Evolutionary conservation across 306 rosid genomes (phyloP), one percentile per base, ranked within the genome.

Genomic region (Lotus japonicus): DNA sequence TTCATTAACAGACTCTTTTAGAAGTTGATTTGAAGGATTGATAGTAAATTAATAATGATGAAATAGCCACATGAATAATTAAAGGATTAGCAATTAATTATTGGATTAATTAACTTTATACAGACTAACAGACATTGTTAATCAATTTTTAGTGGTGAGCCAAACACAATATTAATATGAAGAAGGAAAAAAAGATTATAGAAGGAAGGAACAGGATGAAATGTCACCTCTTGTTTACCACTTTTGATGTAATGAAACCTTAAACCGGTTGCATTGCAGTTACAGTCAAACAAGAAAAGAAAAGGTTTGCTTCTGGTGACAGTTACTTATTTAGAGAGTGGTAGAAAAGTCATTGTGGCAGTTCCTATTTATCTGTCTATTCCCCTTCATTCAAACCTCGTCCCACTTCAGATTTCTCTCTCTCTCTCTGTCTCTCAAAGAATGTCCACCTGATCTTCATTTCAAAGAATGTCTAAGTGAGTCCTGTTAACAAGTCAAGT

Each of bases 301-400:
- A 13, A 35, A 52, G 76, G 64, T 36, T 78, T 71, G 74, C 53
- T 51, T 68, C 1, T n/a, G 10, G 46, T 43, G 79, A 79, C 72
- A 60, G 66, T 63, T 63, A 68, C 66, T 11, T 6, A 42, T 28
- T 36, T 4, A 56, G 51, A 7, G 63, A 79, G 88, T 81, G 94
- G 94, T 79, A 83, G 75, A 88, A 80, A 64, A 31, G 90, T 92
- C 87, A 80, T 86, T 83, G 77, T 46, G 6, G 13, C 53, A 59
- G 66, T 77, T 71, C 48, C 62, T 72, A 31, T 70, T 79, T 9
- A 70, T 77, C 84, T 8, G 16, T 64, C 81, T 59, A 62, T 82
- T 71, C 81, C 83, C 48, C 64, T 79, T 70, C 82, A 51, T 54
- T 31, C 64, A 65, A 75, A 59, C 42, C 75, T 60, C 63, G 68